Evolutionary conservation across 2,329 filamentous ascomycete genomes (phyloP).

Genomic region (Neonectria sp.): DNA sequence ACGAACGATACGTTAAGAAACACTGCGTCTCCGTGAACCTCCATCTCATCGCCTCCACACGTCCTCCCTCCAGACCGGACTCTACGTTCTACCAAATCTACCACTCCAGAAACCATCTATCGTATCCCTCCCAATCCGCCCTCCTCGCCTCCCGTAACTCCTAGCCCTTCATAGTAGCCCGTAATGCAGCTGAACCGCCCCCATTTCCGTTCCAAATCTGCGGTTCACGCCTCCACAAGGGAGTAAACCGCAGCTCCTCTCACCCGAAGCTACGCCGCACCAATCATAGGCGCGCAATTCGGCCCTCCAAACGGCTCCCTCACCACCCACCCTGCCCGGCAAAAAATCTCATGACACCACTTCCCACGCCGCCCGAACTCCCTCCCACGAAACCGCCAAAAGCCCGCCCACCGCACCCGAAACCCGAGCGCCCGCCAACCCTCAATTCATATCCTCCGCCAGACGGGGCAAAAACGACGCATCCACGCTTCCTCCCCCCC

Average conservation of each 20-base stretch:
- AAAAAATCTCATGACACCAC: conserved; percentile 58
- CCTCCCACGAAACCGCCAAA: conserved; percentile 32
- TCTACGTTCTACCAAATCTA: not conserved
- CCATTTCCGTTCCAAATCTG: conserved; percentile 2
- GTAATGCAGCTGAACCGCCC: not conserved
- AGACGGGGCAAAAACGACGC: not conserved
- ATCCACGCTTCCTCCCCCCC: not conserved
- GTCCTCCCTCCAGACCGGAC: not conserved
- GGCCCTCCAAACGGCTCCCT: conserved; percentile 36
- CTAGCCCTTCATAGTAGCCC: not conserved
- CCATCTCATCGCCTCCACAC: not conserved
- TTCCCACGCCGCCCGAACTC: conserved; percentile 45
- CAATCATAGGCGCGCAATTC: conserved; percentile 54
- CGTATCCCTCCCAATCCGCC: not conserved
- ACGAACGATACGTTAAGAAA: not conserved
- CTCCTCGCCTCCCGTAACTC: not conserved
- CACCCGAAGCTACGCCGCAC: conserved; percentile 54
- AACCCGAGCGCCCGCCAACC: conserved; percentile 14
- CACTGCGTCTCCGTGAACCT: not conserved
- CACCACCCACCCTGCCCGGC: conserved; percentile 18
- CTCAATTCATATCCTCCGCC: conserved; percentile 3
- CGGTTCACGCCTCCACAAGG: not conserved
- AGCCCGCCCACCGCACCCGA: conserved; percentile 20
- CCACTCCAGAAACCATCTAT: not conserved
- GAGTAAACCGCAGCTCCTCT: conserved; percentile 42